phyloP scores from a whole-genome alignment of 2,329 filamentous ascomycete genomes.

The Plenodomus lindquistii region DNA sequence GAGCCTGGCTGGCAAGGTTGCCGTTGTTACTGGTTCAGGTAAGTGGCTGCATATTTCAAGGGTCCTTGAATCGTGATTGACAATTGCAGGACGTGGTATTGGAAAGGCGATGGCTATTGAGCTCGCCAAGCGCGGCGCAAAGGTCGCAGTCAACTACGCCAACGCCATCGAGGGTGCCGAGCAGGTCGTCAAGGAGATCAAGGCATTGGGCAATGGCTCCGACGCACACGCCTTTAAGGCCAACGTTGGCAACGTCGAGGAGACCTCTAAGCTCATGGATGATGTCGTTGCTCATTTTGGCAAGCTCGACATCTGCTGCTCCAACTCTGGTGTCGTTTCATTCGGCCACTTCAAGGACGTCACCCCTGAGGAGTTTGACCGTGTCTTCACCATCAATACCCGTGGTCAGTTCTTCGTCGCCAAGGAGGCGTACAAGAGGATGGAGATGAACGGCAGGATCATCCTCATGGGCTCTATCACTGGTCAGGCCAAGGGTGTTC shows the following conservation, averaged over 20 bases:
- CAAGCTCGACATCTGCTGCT: conserved; percentile 70
- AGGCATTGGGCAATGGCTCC: conserved; percentile 61
- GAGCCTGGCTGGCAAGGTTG: conserved; percentile 59
- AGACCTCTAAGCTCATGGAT: conserved; percentile 67
- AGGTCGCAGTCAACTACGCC: conserved; percentile 70
- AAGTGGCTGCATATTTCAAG: conserved; percentile 14
- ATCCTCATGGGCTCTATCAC: conserved; percentile 62
- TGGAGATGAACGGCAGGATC: conserved; percentile 56
- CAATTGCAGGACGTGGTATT: conserved; percentile 61
- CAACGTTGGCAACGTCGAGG: conserved; percentile 66
- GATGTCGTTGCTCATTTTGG: conserved; percentile 66
- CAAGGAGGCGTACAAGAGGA: conserved; percentile 59
- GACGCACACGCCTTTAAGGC: conserved; percentile 69
- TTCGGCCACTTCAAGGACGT: conserved; percentile 60
- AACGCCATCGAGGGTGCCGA: conserved; percentile 67
- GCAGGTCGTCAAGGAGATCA: conserved; percentile 67
- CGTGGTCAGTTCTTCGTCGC: conserved; percentile 67
- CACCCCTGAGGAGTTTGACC: conserved; percentile 60
- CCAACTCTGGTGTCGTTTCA: conserved; percentile 65
- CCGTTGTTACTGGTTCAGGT: conserved; percentile 58
- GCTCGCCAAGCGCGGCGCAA: conserved; percentile 66
- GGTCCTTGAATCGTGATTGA: conserved; percentile 8
- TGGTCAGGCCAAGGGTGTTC: conserved; percentile 60
- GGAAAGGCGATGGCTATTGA: conserved; percentile 68
- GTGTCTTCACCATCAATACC: conserved; percentile 65